Conservation (phyloP, 345 rosid species). For the Eucalyptus leucophloia region DNA sequence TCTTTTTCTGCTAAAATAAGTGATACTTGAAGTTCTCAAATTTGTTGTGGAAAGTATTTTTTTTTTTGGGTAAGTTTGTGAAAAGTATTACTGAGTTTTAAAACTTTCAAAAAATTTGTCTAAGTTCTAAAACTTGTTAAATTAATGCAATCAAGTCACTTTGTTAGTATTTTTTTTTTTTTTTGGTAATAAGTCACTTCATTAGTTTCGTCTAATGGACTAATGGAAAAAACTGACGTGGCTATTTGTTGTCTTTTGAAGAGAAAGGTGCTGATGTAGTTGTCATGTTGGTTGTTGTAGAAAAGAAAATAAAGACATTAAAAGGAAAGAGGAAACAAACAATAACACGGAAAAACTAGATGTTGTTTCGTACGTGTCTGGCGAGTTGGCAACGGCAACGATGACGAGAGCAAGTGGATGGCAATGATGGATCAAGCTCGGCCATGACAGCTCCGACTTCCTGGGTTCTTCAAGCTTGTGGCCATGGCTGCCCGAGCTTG, state of each 20-base stretch:
- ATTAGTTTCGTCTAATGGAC: background rate
- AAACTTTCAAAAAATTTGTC: too few species aligned
- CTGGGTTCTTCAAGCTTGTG: background rate
- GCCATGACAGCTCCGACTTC: background rate
- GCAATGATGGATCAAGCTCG: background rate
- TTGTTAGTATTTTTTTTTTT: background rate
- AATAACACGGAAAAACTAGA: background rate
- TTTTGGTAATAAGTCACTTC: background rate
- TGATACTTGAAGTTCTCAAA: background rate
- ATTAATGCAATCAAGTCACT: background rate
- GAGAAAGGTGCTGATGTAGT: background rate
- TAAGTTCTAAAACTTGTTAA: background rate
- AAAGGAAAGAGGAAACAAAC: background rate
- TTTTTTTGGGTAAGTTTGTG: too few species aligned
- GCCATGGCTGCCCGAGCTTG: background rate
- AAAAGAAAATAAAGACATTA: background rate
- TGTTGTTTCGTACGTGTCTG: background rate
- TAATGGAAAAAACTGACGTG: background rate
- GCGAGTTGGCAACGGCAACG: background rate
- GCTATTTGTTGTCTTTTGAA: background rate
- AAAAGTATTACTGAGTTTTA: background rate
- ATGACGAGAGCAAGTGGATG: background rate
- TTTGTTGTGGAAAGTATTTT: background rate
- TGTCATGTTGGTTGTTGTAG: background rate
- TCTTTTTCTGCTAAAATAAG: background rate